Evolutionary conservation across 2,329 filamentous ascomycete genomes (phyloP).

Genomic region (Parastagonospora avenae): DNA sequence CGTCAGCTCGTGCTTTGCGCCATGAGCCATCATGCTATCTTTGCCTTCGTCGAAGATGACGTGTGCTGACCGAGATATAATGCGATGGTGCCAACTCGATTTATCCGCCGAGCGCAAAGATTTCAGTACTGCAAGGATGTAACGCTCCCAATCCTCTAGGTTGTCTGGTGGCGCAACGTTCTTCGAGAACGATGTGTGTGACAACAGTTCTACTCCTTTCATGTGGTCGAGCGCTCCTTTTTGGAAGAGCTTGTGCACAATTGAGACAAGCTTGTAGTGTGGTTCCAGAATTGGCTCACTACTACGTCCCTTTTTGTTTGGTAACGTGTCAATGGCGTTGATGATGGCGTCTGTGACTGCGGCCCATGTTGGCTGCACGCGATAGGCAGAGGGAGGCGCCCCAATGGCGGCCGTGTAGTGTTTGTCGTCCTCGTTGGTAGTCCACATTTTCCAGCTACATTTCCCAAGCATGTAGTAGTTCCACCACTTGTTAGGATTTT

Average conservation of each 20-base stretch:
- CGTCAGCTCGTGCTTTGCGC: slow-evolving; percentile 78
- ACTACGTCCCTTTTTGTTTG: slow-evolving; percentile 64
- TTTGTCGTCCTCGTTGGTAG: slow-evolving; percentile 48
- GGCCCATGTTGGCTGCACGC: slow-evolving; percentile 36
- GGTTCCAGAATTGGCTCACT: slow-evolving; percentile 85
- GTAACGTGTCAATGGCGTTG: slow-evolving; percentile 65
- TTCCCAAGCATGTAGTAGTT: slow-evolving; percentile 73
- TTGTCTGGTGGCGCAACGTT: slow-evolving; percentile 56
- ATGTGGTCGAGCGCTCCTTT: slow-evolving; percentile 50
- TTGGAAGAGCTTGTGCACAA: slow-evolving; percentile 79
- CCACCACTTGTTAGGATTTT: slow-evolving; percentile 68
- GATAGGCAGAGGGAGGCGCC: slow-evolving; percentile 28
- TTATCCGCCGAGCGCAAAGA: slow-evolving; percentile 75
- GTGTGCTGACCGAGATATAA: slow-evolving; percentile 75
- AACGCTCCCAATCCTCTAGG: slow-evolving; percentile 61
- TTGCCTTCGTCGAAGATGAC: slow-evolving; percentile 64
- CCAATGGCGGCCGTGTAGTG: slow-evolving; percentile 38
- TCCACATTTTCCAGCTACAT: slow-evolving; percentile 74
- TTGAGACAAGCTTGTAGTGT: slow-evolving; percentile 86
- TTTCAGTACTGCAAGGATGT: slow-evolving; percentile 67
- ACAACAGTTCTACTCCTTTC: slow-evolving; percentile 57
- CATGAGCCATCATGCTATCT: slow-evolving; percentile 58
- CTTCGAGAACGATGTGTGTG: slow-evolving; percentile 60
- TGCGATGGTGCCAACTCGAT: slow-evolving; percentile 93
- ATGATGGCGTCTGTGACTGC: slow-evolving; percentile 63